Evolutionary conservation across 495 filamentous ascomycete genomes (phyloP).

Genomic region (Penicillium flavigenum): DNA sequence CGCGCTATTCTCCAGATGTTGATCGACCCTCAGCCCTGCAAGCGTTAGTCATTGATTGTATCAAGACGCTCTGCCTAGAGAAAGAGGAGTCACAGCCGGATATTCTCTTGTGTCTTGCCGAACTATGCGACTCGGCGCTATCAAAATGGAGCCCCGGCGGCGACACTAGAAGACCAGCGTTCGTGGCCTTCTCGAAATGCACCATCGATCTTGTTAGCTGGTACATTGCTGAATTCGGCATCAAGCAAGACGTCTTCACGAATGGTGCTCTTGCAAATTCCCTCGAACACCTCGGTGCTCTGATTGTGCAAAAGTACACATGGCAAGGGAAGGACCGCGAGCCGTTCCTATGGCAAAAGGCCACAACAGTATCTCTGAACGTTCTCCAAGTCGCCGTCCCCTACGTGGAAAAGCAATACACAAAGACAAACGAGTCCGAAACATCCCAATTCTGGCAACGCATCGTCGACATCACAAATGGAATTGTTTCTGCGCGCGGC

Average conservation of each 20-base stretch:
- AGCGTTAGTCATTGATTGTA: conserved; percentile 65
- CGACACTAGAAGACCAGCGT: conserved; percentile 60
- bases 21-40: conserved; percentile 82
- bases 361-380: conserved; percentile 65
- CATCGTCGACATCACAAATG: conserved; percentile 40
- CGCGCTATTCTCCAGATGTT: conserved; percentile 77
- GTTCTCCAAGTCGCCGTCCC: conserved; percentile 68
- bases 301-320: conserved; percentile 74
- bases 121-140: conserved; percentile 62
- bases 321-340: conserved; percentile 58
- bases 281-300: conserved; percentile 61
- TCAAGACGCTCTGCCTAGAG: conserved; percentile 70
- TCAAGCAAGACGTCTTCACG: conserved; percentile 63
- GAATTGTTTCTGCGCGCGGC: conserved; percentile 42
- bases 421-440: conserved; percentile 25
- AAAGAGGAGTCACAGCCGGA: conserved; percentile 63
- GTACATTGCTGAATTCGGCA: conserved; percentile 61
- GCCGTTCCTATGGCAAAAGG: conserved; percentile 73
- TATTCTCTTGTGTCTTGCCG: conserved; percentile 65
- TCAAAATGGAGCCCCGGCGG: conserved; percentile 45
- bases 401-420: conserved; percentile 55
- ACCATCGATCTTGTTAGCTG: conserved; percentile 67
- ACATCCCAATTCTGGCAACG: conserved; percentile 44
- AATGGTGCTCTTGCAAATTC: conserved; percentile 59
- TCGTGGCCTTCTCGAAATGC: conserved; percentile 79